Evolutionary conservation across 2,329 filamentous ascomycete genomes (phyloP), one percentile per base, ranked within the genome.

Genomic region (Beauveria sp.): DNA sequence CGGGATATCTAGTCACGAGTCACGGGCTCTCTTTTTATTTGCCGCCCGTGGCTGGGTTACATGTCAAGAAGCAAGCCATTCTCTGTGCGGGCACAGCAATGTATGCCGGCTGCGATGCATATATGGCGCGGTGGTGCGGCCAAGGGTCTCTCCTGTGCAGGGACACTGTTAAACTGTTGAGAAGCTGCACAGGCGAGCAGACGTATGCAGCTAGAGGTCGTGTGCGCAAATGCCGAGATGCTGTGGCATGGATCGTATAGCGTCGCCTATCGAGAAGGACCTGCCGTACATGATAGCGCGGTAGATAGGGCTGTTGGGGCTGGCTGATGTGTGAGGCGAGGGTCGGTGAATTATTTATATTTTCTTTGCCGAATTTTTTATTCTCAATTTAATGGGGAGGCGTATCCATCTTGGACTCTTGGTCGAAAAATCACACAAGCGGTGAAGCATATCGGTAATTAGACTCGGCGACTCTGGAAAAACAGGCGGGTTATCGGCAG

Each of bases 141-240:
- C 22, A 52, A 16, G n/a, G 6, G 22, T 28, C 18, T 28, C 14
- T 50, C 14, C 9, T n/a, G 26, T 3, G 47, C 47, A 22, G 5
- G 5, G 16, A n/a, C 22, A 44, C 24, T 20, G 2, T 5, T 53
- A 16, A 20, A 26, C 40, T 14, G 12, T 37, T 37, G 34, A 37
- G 34, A 37, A 37, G 43, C 41, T 28, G n/a, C 41, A 12, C 18
- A 24, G 26, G 41, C 24, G 26, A 24, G 26, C 30, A 14, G 26
- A 30, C 16, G 22, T 46, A 24, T 56, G 54, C 41, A 56, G 28
- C 20, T 47, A 12, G 41, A 24, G 14, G 43, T 34, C 41, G n/a
- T 47, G 53, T 34, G 41, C 9, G 53, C 54, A 47, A 24, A 47
- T 56, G 54, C 54, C 54, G 54, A 56, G 26, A 56, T 37, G 54